Conservation (phyloP, 805 yeast species). For the Lipomyces yamadae region DNA sequence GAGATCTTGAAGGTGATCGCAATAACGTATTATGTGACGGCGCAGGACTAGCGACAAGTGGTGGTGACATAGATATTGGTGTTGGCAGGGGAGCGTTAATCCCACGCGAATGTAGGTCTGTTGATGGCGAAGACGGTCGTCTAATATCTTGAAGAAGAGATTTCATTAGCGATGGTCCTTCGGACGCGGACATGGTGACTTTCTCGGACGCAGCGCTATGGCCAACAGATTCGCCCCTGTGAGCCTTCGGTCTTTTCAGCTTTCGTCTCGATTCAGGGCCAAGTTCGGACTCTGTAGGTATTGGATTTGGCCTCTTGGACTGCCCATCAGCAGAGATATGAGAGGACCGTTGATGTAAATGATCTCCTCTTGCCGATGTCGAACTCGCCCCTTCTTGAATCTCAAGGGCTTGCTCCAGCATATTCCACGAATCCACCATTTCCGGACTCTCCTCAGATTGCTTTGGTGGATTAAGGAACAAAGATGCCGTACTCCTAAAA, state of each 20-base stretch:
- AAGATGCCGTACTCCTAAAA: constrained; percentile 30
- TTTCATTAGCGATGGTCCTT: constrained; percentile 27
- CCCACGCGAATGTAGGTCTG: constrained; percentile 9
- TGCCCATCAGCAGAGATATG: constrained; percentile 22
- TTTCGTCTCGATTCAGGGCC: constrained; percentile 18
- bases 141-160: constrained; percentile 31
- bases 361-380: constrained; percentile 6
- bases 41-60: constrained; percentile 15
- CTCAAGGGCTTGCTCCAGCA: constrained; percentile 42
- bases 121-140: constrained; percentile 31
- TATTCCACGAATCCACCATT: constrained; percentile 43
- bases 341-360: constrained; percentile 19
- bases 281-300: constrained; percentile 4
- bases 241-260: constrained; percentile 32
- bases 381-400: constrained; percentile 31
- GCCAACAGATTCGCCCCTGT: constrained; percentile 15
- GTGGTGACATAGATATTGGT: constrained; percentile 31
- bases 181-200: neutral
- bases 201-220: neutral
- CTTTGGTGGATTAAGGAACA: constrained; percentile 14
- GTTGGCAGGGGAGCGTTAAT: constrained; percentile 23
- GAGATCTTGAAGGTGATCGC: constrained; percentile 34
- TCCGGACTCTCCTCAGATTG: constrained; percentile 37
- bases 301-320: constrained; percentile 20
- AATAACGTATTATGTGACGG: constrained; percentile 6